Evolutionary conservation across 1,284 basidiomycete genomes (phyloP).

Genomic region (Vanrija pseudolonga): DNA sequence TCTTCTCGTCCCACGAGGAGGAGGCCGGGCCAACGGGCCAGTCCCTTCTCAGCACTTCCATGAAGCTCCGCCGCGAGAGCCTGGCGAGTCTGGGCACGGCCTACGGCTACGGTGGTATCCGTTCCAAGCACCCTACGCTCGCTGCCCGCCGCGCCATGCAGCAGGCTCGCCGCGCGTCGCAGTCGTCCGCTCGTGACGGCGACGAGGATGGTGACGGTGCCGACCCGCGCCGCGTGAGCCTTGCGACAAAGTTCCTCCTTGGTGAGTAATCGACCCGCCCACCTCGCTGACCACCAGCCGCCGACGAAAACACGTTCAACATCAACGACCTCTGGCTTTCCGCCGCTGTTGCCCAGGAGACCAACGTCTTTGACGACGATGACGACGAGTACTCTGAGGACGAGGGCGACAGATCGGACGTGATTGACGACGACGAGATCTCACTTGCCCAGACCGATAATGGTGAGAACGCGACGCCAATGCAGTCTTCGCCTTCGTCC

Average conservation of each 20-base stretch:
- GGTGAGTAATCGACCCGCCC: constrained; percentile 28
- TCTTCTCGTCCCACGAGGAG: constrained; percentile 6
- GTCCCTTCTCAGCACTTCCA: background rate
- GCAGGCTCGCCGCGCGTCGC: constrained; percentile 36
- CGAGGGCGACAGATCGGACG: constrained; percentile 16
- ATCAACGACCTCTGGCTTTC: constrained; percentile 52
- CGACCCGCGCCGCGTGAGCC: constrained; percentile 44
- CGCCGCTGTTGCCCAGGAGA: constrained; percentile 50
- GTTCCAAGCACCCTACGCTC: constrained; percentile 49
- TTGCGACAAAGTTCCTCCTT: constrained; percentile 84
- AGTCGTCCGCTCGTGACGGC: constrained; percentile 28
- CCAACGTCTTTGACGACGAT: constrained; percentile 50
- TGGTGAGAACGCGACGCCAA: background rate
- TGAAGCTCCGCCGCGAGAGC: constrained; percentile 24
- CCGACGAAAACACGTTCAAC: constrained; percentile 51
- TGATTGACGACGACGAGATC: constrained; percentile 15
- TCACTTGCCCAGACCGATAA: constrained; percentile 20
- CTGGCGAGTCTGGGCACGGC: constrained; percentile 37
- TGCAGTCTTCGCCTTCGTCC: constrained; percentile 8
- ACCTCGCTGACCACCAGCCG: constrained; percentile 24
- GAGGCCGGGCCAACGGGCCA: constrained; percentile 1
- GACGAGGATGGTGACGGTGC: constrained; percentile 23
- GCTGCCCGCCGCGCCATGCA: constrained; percentile 46
- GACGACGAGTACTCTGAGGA: constrained; percentile 39
- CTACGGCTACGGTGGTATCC: constrained; percentile 47